Conservation (phyloP, 768 basidiomycete species). For the Lenzites betulinus region DNA sequence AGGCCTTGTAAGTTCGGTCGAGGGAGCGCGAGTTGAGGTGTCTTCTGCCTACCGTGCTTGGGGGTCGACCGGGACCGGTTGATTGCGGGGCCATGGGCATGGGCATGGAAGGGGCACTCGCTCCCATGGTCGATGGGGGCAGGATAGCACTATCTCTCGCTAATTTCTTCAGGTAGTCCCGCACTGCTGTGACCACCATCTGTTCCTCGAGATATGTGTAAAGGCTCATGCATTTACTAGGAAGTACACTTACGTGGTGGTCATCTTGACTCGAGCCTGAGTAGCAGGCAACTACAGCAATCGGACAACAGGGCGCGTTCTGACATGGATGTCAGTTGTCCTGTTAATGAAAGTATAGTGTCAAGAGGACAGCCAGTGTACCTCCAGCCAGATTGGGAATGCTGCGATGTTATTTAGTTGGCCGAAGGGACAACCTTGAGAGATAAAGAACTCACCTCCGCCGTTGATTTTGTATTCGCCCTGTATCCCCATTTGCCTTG, state of each 20-base stretch:
- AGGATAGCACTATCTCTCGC: constrained; percentile 25
- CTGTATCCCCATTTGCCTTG: constrained; percentile 70
- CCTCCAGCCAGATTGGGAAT: constrained; percentile 86
- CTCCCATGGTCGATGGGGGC: constrained; percentile 24
- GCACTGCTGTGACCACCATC: constrained; percentile 65
- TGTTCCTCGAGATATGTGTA: constrained; percentile 28
- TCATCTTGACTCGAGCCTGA: constrained; percentile 83
- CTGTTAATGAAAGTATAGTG: neutral
- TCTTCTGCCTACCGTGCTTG: constrained; percentile 22
- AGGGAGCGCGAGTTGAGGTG: neutral
- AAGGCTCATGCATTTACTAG: neutral
- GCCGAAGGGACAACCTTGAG: neutral
- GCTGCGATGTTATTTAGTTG: constrained; percentile 44
- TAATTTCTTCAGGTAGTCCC: constrained; percentile 72
- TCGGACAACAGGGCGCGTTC: constrained; percentile 85
- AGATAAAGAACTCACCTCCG: constrained; percentile 60
- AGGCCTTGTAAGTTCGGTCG: constrained; percentile 13
- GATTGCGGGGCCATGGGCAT: constrained; percentile 12
- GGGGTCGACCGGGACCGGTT: constrained; percentile 8
- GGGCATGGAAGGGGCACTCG: constrained; percentile 18
- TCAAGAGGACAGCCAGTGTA: constrained; percentile 23
- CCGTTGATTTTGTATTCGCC: constrained; percentile 67
- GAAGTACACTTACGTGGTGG: constrained; percentile 57
- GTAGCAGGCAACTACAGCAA: constrained; percentile 76
- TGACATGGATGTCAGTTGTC: constrained; percentile 30